Base-by-base conservation (phyloP, 2,329 filamentous ascomycete genomes). In the Aspergillus sp. region DNA sequence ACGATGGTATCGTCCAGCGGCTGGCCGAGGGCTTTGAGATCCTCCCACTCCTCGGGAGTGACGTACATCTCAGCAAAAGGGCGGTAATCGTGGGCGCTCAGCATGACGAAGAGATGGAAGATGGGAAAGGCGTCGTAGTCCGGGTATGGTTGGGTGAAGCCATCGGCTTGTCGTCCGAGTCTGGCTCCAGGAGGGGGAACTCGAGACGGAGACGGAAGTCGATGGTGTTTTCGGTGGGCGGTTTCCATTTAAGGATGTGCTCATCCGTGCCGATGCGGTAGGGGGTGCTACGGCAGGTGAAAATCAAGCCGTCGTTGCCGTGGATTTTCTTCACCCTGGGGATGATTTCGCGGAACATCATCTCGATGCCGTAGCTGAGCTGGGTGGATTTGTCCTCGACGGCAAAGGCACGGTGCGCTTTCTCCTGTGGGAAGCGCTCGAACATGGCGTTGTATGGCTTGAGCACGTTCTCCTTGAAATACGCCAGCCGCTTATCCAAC, bases 241-340 rank as follows among this genome's bases (percentile, higher is more conserved):
- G 89, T 70, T 98, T 98, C 93, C 93, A 98, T 68, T 98, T 98
- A 35, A 98, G 74, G 52, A 96, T 98, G 65, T 95, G 85, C 43
- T 81, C 80, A 67, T 98, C 93, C 8, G 93, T 98, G 55, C 93
- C 93, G 55, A 86, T 84, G 57, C 84, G 83, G 72, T 98, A 98
- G 7, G 84, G 78, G 12, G 87, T 88, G 57, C 82, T 85, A 53
- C 87, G 82, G 70, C 91, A 95, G n/a, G 93, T 97, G 69, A 97
- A 98, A 61, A 98, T 95, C 41, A 98, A 78, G 4, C 93, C 93
- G 65, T 98, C 93, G 65, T 96, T 97, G 52, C 91, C 90, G 64
- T 98, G 93, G 36, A 73, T 67, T 42, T 64, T 64, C 55, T 83
- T 85, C 33, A 98, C 78, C 38, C 77, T 82, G 1, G 89, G 90